Evolutionary conservation across 768 basidiomycete genomes (phyloP).

Genomic region (Tylopilus sp.): DNA sequence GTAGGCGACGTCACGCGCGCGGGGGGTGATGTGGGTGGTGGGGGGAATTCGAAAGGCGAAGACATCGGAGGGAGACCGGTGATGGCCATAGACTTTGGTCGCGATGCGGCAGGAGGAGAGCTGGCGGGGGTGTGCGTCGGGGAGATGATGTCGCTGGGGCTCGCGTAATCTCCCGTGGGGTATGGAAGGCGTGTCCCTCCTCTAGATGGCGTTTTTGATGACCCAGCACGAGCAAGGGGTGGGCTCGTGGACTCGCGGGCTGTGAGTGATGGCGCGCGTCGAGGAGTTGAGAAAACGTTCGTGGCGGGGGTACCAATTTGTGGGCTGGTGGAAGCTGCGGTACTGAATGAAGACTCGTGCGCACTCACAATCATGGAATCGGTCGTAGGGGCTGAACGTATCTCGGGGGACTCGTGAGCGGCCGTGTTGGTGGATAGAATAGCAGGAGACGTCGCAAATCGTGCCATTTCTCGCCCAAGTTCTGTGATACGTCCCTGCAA

Average conservation of each 20-base stretch:
- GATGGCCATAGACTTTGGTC: conserved; percentile 43
- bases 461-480: conserved; percentile 79
- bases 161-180: conserved; percentile 79
- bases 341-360: conserved; percentile 24
- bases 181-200: conserved; percentile 62
- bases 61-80: conserved; percentile 40
- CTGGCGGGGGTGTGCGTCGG: conserved; percentile 38
- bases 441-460: conserved; percentile 52
- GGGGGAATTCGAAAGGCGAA: conserved; percentile 20
- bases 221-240: conserved; percentile 49
- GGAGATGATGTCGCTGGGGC: conserved; percentile 48
- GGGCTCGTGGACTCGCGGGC: conserved; percentile 64
- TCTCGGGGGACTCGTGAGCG: conserved; percentile 40
- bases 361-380: conserved; percentile 42
- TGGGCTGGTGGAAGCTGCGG: conserved; percentile 14
- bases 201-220: conserved; percentile 26
- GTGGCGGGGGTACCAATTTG: conserved; percentile 12
- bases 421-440: conserved; percentile 45
- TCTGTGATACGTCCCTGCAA: conserved; percentile 72
- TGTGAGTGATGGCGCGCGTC: conserved; percentile 35
- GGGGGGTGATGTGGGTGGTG: conserved; percentile 22
- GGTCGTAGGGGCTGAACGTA: conserved; percentile 44
- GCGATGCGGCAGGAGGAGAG: conserved; percentile 41
- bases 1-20: conserved; percentile 21
- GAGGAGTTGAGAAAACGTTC: conserved; percentile 26